Evolutionary conservation across 306 rosid genomes (phyloP).

Genomic region (Vigna mungo): DNA sequence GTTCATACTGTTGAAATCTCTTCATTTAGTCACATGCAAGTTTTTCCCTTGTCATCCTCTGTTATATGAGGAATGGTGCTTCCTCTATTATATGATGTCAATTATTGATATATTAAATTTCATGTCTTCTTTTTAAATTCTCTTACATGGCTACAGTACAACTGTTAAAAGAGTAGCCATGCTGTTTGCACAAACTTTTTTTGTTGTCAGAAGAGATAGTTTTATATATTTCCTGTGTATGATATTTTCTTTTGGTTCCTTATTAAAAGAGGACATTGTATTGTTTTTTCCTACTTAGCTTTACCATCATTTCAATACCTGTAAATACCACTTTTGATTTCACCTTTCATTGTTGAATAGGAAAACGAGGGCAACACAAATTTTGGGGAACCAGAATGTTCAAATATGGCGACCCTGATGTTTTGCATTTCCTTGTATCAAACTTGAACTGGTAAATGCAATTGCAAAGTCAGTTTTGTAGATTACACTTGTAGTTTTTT

Average conservation of each 20-base stretch:
- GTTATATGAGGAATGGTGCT: neutral
- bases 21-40: slow-evolving; percentile 33
- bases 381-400: slow-evolving; percentile 97
- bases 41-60: slow-evolving; percentile 22
- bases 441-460: slow-evolving; percentile 84
- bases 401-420: slow-evolving; percentile 86
- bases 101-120: slow-evolving; percentile 27
- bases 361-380: slow-evolving; percentile 93
- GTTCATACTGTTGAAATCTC: slow-evolving; percentile 42
- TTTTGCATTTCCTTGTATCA: slow-evolving; percentile 91
- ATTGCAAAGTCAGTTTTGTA: slow-evolving; percentile 38
- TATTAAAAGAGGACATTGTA: neutral
- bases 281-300: slow-evolving; percentile 23
- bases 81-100: slow-evolving; percentile 26
- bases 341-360: slow-evolving; percentile 59
- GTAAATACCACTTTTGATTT: slow-evolving; percentile 18
- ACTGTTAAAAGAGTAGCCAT: slow-evolving; percentile 3
- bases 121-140: neutral
- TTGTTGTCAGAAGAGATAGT: neutral
- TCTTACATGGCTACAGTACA: neutral
- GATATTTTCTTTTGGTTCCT: slow-evolving; percentile 20
- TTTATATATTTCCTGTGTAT: slow-evolving; percentile 5
- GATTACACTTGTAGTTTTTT: slow-evolving; percentile 23
- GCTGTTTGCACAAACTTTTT: neutral
- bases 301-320: slow-evolving; percentile 12